phyloP scores from a whole-genome alignment of 176 grass and related monocot species.

The Phoenix dactylifera region DNA sequence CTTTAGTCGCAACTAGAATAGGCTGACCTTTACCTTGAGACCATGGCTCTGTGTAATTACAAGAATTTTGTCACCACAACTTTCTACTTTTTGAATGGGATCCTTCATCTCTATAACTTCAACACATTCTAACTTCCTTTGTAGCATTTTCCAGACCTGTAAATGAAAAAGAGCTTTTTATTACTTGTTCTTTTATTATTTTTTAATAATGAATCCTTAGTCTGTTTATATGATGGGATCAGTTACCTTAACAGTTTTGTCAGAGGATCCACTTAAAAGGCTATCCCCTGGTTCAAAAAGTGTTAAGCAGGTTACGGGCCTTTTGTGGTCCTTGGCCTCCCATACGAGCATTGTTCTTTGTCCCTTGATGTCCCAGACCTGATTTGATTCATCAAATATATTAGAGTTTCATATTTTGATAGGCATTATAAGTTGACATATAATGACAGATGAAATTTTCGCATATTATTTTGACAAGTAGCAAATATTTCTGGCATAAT shows the following conservation, averaged over 20 bases:
- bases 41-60: slow-evolving; percentile 45
- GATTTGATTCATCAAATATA: too few relatives aligned
- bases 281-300: slow-evolving; percentile 68
- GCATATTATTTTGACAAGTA: too few relatives aligned
- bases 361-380: slow-evolving; percentile 96
- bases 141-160: slow-evolving; percentile 84
- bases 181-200: not conserved
- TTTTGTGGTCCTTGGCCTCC: slow-evolving; percentile 84
- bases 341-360: slow-evolving; percentile 65
- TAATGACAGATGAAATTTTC: too few relatives aligned
- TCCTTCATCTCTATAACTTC: slow-evolving; percentile 86
- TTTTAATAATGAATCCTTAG: not conserved
- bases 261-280: slow-evolving; percentile 74
- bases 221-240: not conserved
- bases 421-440: too few relatives aligned
- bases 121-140: slow-evolving; percentile 74
- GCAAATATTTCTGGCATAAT: too few relatives aligned
- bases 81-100: slow-evolving; percentile 55
- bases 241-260: slow-evolving; percentile 90
- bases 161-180: slow-evolving; percentile 8
- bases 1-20: not conserved
- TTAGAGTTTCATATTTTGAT: too few relatives aligned
- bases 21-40: slow-evolving; percentile 43
- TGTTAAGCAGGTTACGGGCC: slow-evolving; percentile 63
- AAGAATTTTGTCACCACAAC: slow-evolving; percentile 57